Evolutionary conservation across 208 protist genomes (phyloP).

Genomic region (Cochliopodium minus): DNA sequence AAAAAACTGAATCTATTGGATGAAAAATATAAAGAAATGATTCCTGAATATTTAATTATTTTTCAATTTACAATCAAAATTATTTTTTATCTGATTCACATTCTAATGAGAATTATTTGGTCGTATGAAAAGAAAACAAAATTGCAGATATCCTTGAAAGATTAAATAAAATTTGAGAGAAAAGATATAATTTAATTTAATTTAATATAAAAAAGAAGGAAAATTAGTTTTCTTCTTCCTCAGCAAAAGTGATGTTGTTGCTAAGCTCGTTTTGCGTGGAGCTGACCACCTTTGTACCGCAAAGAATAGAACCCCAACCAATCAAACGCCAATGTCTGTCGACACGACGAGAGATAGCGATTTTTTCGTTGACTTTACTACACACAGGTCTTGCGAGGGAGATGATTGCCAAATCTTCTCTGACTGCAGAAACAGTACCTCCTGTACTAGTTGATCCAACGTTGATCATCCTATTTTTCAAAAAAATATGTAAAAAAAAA

Average conservation of each 20-base stretch:
- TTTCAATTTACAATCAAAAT: too few relatives aligned
- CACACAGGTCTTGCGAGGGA: slow-evolving; percentile 85
- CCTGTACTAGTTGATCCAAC: slow-evolving; percentile 94
- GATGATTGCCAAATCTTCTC: slow-evolving; percentile 83
- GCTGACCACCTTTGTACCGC: background rate
- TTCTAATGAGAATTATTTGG: too few relatives aligned
- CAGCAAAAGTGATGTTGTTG: too few relatives aligned
- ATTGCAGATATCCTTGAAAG: background rate
- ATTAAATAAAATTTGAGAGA: background rate
- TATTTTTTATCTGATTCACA: too few relatives aligned
- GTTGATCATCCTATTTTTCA: slow-evolving; percentile 99
- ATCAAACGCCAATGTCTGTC: slow-evolving; percentile 90
- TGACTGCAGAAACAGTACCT: slow-evolving; percentile 72
- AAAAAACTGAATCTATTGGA: too few relatives aligned
- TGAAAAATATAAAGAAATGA: too few relatives aligned
- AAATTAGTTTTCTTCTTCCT: background rate
- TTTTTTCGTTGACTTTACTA: slow-evolving; percentile 82
- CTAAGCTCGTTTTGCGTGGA: background rate
- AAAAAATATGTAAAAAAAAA: too few relatives aligned
- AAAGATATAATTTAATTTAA: too few relatives aligned
- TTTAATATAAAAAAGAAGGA: too few relatives aligned
- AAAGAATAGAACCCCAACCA: slow-evolving; percentile 83
- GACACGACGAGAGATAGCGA: slow-evolving; percentile 85
- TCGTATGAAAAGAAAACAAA: too few relatives aligned
- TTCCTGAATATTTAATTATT: too few relatives aligned